Evolutionary conservation across 352 stramenopile species (phyloP), one percentile per base, ranked within the genome.

Genomic region (Pythium dissimile): DNA sequence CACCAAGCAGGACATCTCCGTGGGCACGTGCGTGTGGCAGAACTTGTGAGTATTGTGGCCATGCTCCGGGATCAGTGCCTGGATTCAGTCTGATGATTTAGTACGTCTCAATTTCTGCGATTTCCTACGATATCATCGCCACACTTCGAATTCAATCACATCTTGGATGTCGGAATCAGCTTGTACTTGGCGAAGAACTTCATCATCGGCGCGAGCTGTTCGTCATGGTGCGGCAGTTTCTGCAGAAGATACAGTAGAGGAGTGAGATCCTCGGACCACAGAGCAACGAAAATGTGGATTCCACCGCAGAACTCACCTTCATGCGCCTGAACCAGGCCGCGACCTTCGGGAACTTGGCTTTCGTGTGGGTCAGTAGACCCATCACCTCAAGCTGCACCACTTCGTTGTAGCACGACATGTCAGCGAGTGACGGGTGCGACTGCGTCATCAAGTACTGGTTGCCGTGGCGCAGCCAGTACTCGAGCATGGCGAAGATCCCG

Each of bases 321-420:
- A 89, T 89, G 54, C 80, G 80, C 62, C 84, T 76, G 53, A 88
- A 58, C 80, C 80, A 89, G 15, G 67, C 77, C 1, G 73, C 63
- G 43, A 62, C 49, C 44, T 77, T 72, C 13, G 80, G 77, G 62
- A 80, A 89, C 60, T 82, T 72, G 18, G 51, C 59, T n/a, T 77
- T 62, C 18, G 80, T 49, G 48, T 78, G 43, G 23, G 53, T 59
- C 21, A 89, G 68, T 35, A 84, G 42, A 0, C 72, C 77, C 77
- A 88, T 84, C 50, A 88, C 75, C 48, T 89, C 75, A 4, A 89
- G 72, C 64, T 89, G 80, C 32, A 86, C 67, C 15, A 89, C 69
- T 62, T 89, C 80, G 54, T 84, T 88, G 72, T 89, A 89, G 66
- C 80, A 89, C 46, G 77, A 88, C n/a, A 89, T 55, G 55, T 89